Base-by-base conservation (phyloP, 2,329 filamentous ascomycete species). In the Hypocreales sp. region DNA sequence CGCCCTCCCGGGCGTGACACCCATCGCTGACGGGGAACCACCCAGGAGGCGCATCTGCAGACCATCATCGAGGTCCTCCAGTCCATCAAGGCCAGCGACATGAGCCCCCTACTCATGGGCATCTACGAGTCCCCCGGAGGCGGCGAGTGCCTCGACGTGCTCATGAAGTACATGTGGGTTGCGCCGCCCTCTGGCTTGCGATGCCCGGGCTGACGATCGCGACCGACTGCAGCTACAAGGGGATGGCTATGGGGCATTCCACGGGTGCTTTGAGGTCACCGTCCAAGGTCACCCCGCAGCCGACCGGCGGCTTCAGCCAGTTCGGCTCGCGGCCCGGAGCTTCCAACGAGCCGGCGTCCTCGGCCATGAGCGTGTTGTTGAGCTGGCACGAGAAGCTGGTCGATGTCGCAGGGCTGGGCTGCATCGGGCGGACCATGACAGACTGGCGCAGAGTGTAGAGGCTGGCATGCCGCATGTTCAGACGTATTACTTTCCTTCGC, bases 311-410 rank as follows among this genome's bases (percentile, higher is more conserved):
- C 7, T 94, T 94, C 59, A 86, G 79, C 45, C 87, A 94, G 56
- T 69, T 87, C 22, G 61, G 60, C 12, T 53, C 53, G 9, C 55
- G 72, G 29, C 63, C 69, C 7, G 62, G 60, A 15, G 58, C 44
- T 7, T 48, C 59, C 20, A 68, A 61, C 47, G 72, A 77, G 47
- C 79, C 81, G 25, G 76, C 82, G 35, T 80, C 82, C 20, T 77
- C 84, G 31, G 79, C 78, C 29, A 95, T 95, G 90, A 95, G 90
- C 48, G 90, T 98, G 27, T 54, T 98, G 48, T 61, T 98, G 40
- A 94, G 84, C 56, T 98, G 90, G 90, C 90, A 98, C 50, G 90
- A 98, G 64, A 98, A 94, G 68, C 70, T 94, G 35, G 83, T 95
- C 5, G 90, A 98, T 46, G 75, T 94, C 45, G 82, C 84, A 20